phyloP scores from a whole-genome alignment of 129 eudicot species.

The Scalesia atractyloides region DNA sequence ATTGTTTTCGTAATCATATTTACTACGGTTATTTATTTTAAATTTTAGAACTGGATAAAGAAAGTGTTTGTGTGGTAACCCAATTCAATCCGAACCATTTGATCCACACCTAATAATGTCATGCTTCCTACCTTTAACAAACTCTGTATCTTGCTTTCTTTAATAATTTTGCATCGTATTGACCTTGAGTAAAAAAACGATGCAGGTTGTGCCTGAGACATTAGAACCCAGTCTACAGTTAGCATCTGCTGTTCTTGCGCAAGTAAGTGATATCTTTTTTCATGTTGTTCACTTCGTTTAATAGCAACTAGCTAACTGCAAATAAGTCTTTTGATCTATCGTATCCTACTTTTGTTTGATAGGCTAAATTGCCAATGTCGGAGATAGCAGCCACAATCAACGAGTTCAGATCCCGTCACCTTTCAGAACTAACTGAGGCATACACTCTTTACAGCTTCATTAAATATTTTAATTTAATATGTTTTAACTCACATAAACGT shows the following conservation, averaged over 20 bases:
- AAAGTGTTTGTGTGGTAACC: not conserved
- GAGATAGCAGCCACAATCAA: constrained; percentile 95
- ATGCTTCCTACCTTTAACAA: not conserved
- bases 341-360: not conserved
- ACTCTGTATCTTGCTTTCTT: constrained; percentile 9
- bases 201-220: constrained; percentile 98
- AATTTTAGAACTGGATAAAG: not conserved
- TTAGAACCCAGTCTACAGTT: constrained; percentile 96
- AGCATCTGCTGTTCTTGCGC: constrained; percentile 98
- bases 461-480: not conserved
- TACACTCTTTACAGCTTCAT: not conserved
- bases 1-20: not conserved
- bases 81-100: not conserved
- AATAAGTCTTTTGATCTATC: not conserved
- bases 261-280: constrained; percentile 53
- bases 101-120: not conserved
- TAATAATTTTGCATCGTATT: not conserved
- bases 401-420: constrained; percentile 96
- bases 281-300: not conserved
- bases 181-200: constrained; percentile 18
- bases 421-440: constrained; percentile 98
- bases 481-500: not conserved
- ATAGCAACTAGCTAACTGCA: not conserved
- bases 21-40: not conserved
- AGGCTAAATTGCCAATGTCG: constrained; percentile 94